Evolutionary conservation across 1,284 basidiomycete genomes (phyloP).

Genomic region (Coniferiporia weirii): DNA sequence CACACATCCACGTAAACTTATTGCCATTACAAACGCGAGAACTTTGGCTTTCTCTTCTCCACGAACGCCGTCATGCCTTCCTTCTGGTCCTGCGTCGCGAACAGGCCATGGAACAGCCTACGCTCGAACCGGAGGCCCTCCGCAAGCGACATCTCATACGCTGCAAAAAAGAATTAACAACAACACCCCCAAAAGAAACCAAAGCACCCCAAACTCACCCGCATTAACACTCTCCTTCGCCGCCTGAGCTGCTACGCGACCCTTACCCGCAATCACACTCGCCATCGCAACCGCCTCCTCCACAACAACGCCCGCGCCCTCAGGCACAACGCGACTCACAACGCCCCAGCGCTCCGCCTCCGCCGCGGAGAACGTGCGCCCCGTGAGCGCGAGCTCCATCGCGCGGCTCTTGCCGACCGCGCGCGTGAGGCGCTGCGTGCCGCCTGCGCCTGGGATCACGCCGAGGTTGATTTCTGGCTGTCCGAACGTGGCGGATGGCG

Average conservation of each 20-base stretch:
- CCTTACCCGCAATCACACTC: slow-evolving; percentile 77
- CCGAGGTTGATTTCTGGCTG: slow-evolving; percentile 98
- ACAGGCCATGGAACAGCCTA: slow-evolving; percentile 87
- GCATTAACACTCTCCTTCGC: slow-evolving; percentile 96
- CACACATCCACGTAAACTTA: background rate
- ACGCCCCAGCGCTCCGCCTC: slow-evolving; percentile 87
- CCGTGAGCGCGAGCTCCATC: slow-evolving; percentile 95
- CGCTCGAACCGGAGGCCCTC: slow-evolving; percentile 89
- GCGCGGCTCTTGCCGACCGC: slow-evolving; percentile 90
- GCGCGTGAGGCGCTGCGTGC: slow-evolving; percentile 78
- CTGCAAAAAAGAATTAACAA: slow-evolving; percentile 36
- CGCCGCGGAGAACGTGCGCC: slow-evolving; percentile 72
- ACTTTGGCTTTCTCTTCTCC: slow-evolving; percentile 89
- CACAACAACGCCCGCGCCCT: slow-evolving; percentile 75
- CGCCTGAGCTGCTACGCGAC: slow-evolving; percentile 82
- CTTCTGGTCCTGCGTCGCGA: slow-evolving; percentile 96
- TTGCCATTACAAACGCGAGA: slow-evolving; percentile 41
- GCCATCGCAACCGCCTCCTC: slow-evolving; percentile 87
- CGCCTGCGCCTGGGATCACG: slow-evolving; percentile 90
- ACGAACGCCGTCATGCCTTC: slow-evolving; percentile 97
- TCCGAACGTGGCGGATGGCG: slow-evolving; percentile 88
- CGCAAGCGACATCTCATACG: slow-evolving; percentile 76
- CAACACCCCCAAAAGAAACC: too few species aligned
- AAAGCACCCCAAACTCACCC: slow-evolving; percentile 51
- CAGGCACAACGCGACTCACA: slow-evolving; percentile 72